Evolutionary conservation across 805 yeast genomes (phyloP).

Genomic region (Saccharomycopsis sp.): DNA sequence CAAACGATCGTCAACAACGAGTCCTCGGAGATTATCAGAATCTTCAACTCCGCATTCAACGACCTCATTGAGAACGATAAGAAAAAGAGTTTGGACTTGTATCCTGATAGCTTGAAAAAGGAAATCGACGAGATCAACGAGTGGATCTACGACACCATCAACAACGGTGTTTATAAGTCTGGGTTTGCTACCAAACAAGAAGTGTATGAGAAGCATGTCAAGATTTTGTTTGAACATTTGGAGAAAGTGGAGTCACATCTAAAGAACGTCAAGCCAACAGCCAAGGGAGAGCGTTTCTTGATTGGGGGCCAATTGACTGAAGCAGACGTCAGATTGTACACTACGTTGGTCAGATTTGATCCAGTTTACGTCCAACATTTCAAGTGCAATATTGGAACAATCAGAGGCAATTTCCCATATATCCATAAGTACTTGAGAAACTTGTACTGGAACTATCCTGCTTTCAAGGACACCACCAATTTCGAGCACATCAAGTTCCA

Average conservation of each 20-base stretch:
- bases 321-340: constrained; percentile 81
- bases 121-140: constrained; percentile 71
- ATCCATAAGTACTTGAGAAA: constrained; percentile 75
- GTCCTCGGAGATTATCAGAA: constrained; percentile 81
- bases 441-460: constrained; percentile 72
- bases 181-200: constrained; percentile 86
- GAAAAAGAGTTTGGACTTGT: constrained; percentile 48
- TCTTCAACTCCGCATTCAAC: constrained; percentile 71
- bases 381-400: constrained; percentile 81
- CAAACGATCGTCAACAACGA: constrained; percentile 87
- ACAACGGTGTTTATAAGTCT: constrained; percentile 88
- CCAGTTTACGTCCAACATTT: constrained; percentile 93
- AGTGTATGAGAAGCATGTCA: constrained; percentile 66
- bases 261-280: constrained; percentile 33
- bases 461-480: constrained; percentile 71
- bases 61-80: constrained; percentile 41
- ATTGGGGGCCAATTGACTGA: constrained; percentile 70
- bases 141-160: constrained; percentile 79
- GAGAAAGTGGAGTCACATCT: constrained; percentile 65
- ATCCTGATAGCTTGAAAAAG: constrained; percentile 47
- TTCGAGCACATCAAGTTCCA: constrained; percentile 89
- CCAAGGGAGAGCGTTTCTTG: constrained; percentile 35
- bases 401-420: constrained; percentile 71
- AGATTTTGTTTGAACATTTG: constrained; percentile 54
- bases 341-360: constrained; percentile 87